Evolutionary conservation across 495 filamentous ascomycete species (phyloP).

Genomic region (Aspergillus biplanus): DNA sequence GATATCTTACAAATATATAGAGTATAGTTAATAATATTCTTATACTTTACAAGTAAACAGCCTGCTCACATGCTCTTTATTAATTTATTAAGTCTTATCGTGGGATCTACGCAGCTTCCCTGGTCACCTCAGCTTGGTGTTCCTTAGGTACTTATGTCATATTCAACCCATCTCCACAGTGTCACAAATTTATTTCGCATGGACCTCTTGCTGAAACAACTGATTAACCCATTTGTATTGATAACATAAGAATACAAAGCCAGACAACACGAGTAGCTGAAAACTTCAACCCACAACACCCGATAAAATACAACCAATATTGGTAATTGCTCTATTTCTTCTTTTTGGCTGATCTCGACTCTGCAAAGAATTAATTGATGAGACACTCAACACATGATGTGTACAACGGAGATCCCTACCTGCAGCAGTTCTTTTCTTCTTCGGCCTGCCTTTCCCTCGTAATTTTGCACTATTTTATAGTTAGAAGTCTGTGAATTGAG

Average conservation of each 20-base stretch:
- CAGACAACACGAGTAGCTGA: neutral
- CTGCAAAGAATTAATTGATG: slow-evolving; percentile 20
- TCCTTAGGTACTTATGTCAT: no score
- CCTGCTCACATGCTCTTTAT: no score
- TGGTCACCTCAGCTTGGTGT: no score
- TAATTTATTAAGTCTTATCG: no score
- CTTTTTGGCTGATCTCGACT: slow-evolving; percentile 48
- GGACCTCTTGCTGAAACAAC: neutral
- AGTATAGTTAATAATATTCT: neutral
- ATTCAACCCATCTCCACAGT: no score
- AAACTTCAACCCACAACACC: neutral
- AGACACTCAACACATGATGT: neutral
- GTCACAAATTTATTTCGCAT: no score
- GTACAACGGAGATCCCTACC: slow-evolving; percentile 48
- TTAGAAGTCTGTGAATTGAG: slow-evolving; percentile 9
- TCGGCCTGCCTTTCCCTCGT: slow-evolving; percentile 86
- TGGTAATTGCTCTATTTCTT: slow-evolving; percentile 39
- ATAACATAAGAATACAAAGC: neutral
- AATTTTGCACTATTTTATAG: slow-evolving; percentile 59
- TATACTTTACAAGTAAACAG: neutral
- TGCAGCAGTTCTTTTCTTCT: slow-evolving; percentile 78
- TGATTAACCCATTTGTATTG: neutral
- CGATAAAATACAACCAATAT: neutral
- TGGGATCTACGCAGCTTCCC: no score
- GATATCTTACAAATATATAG: neutral